Percentiles rank a stretch among this genome's conserved stretches.
Evolutionary conservation across 2,329 filamentous ascomycete genomes (phyloP).

Genomic region (Neospermospora avenae): DNA sequence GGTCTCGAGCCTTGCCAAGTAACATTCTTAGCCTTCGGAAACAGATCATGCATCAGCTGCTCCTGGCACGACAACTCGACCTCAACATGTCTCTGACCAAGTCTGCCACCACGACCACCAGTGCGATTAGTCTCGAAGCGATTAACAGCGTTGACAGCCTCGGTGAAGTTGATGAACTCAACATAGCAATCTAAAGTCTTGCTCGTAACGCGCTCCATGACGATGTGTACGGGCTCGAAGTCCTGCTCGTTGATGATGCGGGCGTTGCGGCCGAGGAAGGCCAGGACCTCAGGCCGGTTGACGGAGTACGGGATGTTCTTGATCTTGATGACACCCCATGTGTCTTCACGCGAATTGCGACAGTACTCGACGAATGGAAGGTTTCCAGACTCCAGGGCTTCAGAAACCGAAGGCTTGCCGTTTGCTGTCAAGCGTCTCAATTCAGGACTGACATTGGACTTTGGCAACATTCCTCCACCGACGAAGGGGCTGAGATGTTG

Average conservation of each 20-base stretch:
- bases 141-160: constrained; percentile 52
- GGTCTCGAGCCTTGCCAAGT: constrained; percentile 51
- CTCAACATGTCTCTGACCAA: constrained; percentile 57
- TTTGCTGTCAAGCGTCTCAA: constrained; percentile 22
- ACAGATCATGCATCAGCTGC: constrained; percentile 58
- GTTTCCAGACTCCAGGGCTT: constrained; percentile 30
- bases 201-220: constrained; percentile 60
- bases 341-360: constrained; percentile 27
- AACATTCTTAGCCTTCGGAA: constrained; percentile 55
- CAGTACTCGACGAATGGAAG: constrained; percentile 38
- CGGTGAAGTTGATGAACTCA: constrained; percentile 51
- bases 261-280: constrained; percentile 56
- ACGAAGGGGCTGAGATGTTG: constrained; percentile 7
- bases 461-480: background rate
- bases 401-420: constrained; percentile 28
- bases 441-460: background rate
- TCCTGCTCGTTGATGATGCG: constrained; percentile 49
- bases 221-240: constrained; percentile 58
- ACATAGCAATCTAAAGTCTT: constrained; percentile 62
- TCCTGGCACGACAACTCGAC: constrained; percentile 55
- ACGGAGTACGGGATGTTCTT: constrained; percentile 52
- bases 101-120: constrained; percentile 42
- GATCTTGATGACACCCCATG: constrained; percentile 37
- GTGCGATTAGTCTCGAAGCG: constrained; percentile 42
- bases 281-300: constrained; percentile 52